Conservation (phyloP, 139 green algal species). For the Auxenochlorella protothecoides region DNA sequence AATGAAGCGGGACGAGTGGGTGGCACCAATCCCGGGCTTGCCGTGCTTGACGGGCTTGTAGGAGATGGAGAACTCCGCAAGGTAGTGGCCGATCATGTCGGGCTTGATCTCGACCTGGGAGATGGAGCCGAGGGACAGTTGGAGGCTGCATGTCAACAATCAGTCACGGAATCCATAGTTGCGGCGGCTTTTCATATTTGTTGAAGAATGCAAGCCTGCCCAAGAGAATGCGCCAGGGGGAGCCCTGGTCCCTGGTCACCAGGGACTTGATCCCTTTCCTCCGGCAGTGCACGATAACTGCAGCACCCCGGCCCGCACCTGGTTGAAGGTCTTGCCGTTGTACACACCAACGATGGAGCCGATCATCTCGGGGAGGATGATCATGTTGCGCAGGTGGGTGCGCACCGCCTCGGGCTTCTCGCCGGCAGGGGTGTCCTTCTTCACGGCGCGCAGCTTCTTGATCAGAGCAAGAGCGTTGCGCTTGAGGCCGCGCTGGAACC, state of each 20-base stretch:
- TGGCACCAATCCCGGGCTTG: conserved; percentile 90
- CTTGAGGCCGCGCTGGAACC: conserved; percentile 94
- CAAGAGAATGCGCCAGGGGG: too few species aligned
- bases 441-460: conserved; percentile 96
- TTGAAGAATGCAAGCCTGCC: too few species aligned
- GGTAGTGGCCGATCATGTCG: conserved; percentile 98
- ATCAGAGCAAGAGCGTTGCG: conserved; percentile 90
- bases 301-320: conserved; percentile 28
- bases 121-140: not conserved
- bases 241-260: too few species aligned
- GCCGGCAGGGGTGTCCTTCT: conserved; percentile 44
- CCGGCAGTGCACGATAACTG: not conserved
- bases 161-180: not conserved
- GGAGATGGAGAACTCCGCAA: conserved; percentile 98
- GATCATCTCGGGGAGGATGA: conserved; percentile 99
- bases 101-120: conserved; percentile 81
- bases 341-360: conserved; percentile 95
- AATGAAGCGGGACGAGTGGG: conserved; percentile 95
- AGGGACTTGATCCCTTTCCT: not conserved
- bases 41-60: conserved; percentile 99
- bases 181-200: not conserved
- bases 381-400: conserved; percentile 99
- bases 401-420: conserved; percentile 97
- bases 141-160: not conserved
- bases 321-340: conserved; percentile 99